Percentiles rank a stretch among this genome's conserved stretches.
phyloP scores from a whole-genome alignment of 441 rosid species.

The Erodium trifolium region DNA sequence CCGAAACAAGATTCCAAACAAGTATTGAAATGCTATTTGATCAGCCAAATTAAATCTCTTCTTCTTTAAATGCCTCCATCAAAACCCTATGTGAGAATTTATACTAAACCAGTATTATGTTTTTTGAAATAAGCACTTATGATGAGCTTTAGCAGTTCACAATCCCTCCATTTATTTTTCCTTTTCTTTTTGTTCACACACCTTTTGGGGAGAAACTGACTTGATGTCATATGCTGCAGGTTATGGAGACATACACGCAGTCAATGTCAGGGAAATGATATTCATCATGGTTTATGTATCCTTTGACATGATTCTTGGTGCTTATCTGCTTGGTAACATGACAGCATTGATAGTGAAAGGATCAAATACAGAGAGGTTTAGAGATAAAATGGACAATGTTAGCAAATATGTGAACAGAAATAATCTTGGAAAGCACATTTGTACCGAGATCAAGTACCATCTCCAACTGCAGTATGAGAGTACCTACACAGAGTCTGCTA shows the following conservation, averaged over 20 bases:
- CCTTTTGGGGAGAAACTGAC: neutral
- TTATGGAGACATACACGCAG: conserved; percentile 97
- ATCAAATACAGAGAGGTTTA: conserved; percentile 83
- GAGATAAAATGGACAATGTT: conserved; percentile 89
- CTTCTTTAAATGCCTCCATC: no score
- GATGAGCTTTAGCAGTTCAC: no score
- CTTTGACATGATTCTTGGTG: conserved; percentile 95
- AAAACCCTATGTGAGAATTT: no score
- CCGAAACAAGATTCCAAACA: no score
- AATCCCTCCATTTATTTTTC: no score
- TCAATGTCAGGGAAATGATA: conserved; percentile 93
- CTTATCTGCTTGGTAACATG: conserved; percentile 95
- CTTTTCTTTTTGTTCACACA: no score
- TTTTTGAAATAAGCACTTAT: no score
- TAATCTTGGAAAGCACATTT: conserved; percentile 54
- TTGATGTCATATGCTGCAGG: conserved; percentile 35
- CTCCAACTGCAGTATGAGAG: conserved; percentile 78
- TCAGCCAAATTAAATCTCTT: no score
- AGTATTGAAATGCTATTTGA: no score
- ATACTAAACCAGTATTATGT: no score
- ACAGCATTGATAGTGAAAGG: conserved; percentile 97
- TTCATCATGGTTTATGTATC: conserved; percentile 86
- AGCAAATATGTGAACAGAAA: conserved; percentile 80
- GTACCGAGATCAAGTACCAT: conserved; percentile 70
- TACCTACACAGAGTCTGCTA: conserved; percentile 68